Conservation (phyloP, 345 rosid species). For the Hevea brasiliensis region DNA sequence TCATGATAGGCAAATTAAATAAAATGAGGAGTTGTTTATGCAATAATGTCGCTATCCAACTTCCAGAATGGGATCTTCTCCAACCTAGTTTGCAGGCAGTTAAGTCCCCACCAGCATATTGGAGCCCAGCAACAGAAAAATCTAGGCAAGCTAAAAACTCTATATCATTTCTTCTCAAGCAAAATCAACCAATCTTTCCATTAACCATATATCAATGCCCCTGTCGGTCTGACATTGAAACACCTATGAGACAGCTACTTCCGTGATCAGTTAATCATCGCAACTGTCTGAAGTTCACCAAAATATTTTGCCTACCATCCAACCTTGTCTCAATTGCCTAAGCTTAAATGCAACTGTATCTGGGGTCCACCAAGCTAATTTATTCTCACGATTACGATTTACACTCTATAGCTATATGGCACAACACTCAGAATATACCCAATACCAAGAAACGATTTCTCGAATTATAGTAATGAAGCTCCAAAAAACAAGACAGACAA, state of each 20-base stretch:
- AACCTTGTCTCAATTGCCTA: background rate
- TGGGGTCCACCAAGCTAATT: constrained; percentile 3
- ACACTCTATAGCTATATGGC: background rate
- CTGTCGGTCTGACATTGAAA: background rate
- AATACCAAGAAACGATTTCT: background rate
- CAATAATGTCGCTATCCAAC: background rate
- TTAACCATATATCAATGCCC: background rate
- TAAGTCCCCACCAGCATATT: background rate
- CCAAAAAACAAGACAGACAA: background rate
- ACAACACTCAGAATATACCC: background rate
- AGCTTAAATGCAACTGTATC: constrained; percentile 8
- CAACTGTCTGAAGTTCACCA: background rate
- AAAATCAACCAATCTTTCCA: background rate
- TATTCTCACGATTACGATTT: background rate
- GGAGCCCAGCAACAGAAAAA: background rate
- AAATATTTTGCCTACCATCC: background rate
- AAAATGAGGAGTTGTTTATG: background rate
- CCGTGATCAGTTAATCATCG: background rate
- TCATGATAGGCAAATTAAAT: background rate
- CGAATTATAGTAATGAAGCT: background rate
- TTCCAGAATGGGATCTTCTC: background rate
- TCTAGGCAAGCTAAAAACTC: background rate
- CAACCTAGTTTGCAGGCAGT: background rate
- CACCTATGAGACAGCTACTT: background rate
- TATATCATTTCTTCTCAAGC: background rate